These are phyloP conservation scores for Exophiala lecanii-corni DNA, from an alignment of 2,329 filamentous ascomycete genomes.

Conservation along the genomic window DNA sequence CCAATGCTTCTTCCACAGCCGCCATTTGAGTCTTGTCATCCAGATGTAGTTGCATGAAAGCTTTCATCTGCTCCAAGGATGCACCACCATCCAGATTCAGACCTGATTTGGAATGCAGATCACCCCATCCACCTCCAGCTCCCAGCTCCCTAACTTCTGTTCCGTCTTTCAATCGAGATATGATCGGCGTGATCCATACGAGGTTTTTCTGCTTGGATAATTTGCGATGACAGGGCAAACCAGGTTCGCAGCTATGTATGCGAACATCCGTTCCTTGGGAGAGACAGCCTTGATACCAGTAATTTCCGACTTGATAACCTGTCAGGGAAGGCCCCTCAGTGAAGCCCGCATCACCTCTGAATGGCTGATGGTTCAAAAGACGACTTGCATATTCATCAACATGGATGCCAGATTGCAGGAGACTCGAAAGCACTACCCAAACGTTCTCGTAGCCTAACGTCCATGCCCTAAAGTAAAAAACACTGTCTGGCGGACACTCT, in stretches of 20 bases:
- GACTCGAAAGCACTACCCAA: conserved; percentile 73
- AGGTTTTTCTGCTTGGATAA: conserved; percentile 47
- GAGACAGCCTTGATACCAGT: conserved; percentile 63
- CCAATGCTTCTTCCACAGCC: conserved; percentile 31
- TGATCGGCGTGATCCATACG: conserved; percentile 74
- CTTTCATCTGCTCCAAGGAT: conserved; percentile 50
- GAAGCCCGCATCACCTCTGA: conserved; percentile 37
- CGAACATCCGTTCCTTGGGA: conserved; percentile 59
- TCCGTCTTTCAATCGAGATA: conserved; percentile 59
- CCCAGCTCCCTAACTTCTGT: conserved; percentile 67
- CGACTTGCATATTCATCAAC: conserved; percentile 74
- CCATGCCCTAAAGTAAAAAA: conserved; percentile 84
- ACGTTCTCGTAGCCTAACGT: conserved; percentile 93
- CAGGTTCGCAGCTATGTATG: conserved; percentile 82
- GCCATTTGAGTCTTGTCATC: conserved; percentile 28
- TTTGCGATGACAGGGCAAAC: conserved; percentile 42
- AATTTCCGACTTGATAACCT: conserved; percentile 72
- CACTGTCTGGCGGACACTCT: conserved; percentile 65
- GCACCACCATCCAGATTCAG: conserved; percentile 53
- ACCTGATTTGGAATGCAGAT: conserved; percentile 64
- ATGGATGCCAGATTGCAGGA: conserved; percentile 68
- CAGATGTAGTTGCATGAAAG: conserved; percentile 44
- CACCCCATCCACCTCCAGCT: conserved; percentile 72
- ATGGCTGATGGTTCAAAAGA: conserved; percentile 63
- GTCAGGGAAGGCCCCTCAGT: conserved; percentile 63